phyloP scores from a whole-genome alignment of 331 rosid species.

The Pyrus hybrid region DNA sequence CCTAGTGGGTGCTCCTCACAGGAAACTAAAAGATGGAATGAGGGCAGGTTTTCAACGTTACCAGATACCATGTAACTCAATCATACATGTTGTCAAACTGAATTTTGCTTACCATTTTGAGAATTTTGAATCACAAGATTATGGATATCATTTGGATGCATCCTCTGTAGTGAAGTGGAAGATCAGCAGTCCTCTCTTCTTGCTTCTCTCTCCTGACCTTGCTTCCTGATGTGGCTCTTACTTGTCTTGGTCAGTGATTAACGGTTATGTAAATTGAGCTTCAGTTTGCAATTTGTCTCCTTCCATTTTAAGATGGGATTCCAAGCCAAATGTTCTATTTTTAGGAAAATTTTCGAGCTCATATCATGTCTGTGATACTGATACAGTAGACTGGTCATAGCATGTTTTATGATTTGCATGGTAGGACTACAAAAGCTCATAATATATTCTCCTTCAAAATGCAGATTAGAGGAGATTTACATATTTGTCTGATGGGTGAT shows the following conservation, averaged over 20 bases:
- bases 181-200: not conserved
- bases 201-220: not conserved
- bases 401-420: not conserved
- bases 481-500: slow-evolving; percentile 97
- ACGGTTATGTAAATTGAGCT: not conserved
- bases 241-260: not conserved
- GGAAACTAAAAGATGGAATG: slow-evolving; percentile 92
- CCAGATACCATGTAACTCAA: not conserved
- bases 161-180: not conserved
- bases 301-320: not conserved
- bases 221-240: not conserved
- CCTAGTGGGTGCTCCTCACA: slow-evolving; percentile 94
- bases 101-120: not conserved
- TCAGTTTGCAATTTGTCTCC: not conserved
- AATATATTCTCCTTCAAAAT: not conserved
- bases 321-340: not conserved
- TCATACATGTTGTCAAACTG: not conserved
- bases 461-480: slow-evolving; percentile 96
- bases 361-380: not conserved
- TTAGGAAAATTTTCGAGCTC: not conserved
- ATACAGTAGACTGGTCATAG: not conserved
- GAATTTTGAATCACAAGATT: not conserved
- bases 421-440: not conserved
- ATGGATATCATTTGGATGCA: not conserved
- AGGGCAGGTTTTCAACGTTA: slow-evolving; percentile 40